Conservation (phyloP, 345 rosid species). For the Euphorbia tirucalli region DNA sequence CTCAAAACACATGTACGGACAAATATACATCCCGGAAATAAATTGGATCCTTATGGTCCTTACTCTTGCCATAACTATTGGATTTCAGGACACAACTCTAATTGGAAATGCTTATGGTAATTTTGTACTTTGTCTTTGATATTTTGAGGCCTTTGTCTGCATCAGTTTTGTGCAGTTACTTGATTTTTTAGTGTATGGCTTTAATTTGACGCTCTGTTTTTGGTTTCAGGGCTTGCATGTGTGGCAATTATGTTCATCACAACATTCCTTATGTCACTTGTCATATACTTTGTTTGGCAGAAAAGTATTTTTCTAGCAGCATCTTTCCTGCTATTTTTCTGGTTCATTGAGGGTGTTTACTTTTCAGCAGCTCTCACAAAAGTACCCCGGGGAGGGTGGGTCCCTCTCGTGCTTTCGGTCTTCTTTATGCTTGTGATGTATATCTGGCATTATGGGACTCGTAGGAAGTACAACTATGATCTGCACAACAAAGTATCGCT, state of each 20-base stretch:
- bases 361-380: conserved; percentile 79
- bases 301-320: conserved; percentile 52
- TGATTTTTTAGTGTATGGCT: not conserved
- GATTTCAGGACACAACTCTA: conserved; percentile 68
- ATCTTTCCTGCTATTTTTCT: conserved; percentile 59
- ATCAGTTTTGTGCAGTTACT: not conserved
- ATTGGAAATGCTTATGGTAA: conserved; percentile 96
- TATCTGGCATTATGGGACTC: conserved; percentile 90
- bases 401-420: conserved; percentile 66
- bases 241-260: conserved; percentile 84
- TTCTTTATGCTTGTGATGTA: conserved; percentile 73
- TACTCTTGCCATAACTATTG: conserved; percentile 75
- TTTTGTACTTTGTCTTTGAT: not conserved
- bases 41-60: conserved; percentile 96
- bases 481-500: conserved; percentile 93
- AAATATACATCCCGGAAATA: conserved; percentile 92
- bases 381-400: conserved; percentile 92
- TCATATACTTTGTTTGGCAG: conserved; percentile 78
- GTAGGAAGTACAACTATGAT: conserved; percentile 85
- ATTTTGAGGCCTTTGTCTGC: not conserved
- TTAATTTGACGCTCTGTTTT: conserved; percentile 9
- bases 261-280: conserved; percentile 86
- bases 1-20: conserved; percentile 77
- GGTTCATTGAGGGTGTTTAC: conserved; percentile 75
- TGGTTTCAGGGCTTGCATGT: conserved; percentile 75